These are phyloP conservation scores for Mucor circinelloides DNA, from an alignment of 371 early-diverging fungal genomes.

Conservation along the genomic window DNA sequence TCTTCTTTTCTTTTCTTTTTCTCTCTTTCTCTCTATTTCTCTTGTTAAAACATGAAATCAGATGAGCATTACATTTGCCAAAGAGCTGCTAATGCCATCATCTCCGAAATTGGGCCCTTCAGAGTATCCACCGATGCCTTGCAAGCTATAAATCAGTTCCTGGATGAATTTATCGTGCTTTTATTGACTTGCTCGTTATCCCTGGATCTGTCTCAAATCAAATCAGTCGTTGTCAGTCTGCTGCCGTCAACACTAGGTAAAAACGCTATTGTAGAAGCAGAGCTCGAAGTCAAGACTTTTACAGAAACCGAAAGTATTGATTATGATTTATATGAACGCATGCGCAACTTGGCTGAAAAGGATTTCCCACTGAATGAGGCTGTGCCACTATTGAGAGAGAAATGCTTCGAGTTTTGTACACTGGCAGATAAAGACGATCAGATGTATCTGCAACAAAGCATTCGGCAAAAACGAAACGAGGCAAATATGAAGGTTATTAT, in stretches of 20 bases:
- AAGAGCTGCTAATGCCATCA: constrained; percentile 70
- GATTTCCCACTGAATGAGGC: constrained; percentile 27
- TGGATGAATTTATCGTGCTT: constrained; percentile 63
- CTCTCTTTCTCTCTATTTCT: not conserved
- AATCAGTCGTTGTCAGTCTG: constrained; percentile 51
- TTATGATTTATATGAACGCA: constrained; percentile 48
- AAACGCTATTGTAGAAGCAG: constrained; percentile 71
- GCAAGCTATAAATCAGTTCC: constrained; percentile 62
- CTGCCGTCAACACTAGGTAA: constrained; percentile 65
- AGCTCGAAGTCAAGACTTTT: constrained; percentile 66
- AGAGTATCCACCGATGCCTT: constrained; percentile 66
- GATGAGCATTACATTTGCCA: constrained; percentile 68
- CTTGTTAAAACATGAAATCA: not conserved
- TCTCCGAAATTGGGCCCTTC: constrained; percentile 64
- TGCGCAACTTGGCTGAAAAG: constrained; percentile 40
- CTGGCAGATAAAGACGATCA: constrained; percentile 53
- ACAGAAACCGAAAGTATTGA: constrained; percentile 60
- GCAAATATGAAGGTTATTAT: constrained; percentile 33
- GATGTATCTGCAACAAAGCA: constrained; percentile 22
- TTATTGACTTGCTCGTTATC: constrained; percentile 56
- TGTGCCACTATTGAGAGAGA: constrained; percentile 46
- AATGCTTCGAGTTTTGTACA: constrained; percentile 64
- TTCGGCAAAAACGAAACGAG: constrained; percentile 17
- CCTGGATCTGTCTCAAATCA: constrained; percentile 59
- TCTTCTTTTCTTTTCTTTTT: not conserved